Evolutionary conservation across 2,329 filamentous ascomycete species (phyloP).

Genomic region (Aurifilum marmelostoma): DNA sequence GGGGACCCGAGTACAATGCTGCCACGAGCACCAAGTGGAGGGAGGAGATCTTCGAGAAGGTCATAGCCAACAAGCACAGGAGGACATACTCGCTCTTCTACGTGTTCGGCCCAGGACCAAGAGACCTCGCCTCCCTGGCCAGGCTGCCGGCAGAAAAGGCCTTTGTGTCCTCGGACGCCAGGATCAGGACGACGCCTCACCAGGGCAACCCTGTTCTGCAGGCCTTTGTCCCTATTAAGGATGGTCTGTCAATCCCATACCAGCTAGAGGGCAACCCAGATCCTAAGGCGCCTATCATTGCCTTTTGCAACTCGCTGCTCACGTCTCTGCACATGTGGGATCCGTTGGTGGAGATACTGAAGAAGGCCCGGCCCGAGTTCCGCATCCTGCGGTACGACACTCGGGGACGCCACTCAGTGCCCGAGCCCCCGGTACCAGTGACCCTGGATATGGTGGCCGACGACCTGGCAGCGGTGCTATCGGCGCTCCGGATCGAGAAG

Average conservation of each 20-base stretch:
- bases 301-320: constrained; percentile 80
- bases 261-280: constrained; percentile 73
- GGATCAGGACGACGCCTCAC: constrained; percentile 58
- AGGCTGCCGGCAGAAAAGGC: constrained; percentile 48
- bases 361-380: constrained; percentile 62
- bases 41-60: constrained; percentile 59
- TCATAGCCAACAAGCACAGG: constrained; percentile 59
- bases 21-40: constrained; percentile 66
- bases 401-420: constrained; percentile 65
- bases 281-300: constrained; percentile 69
- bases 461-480: constrained; percentile 69
- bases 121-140: constrained; percentile 65
- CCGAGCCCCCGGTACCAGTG: constrained; percentile 52
- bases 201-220: constrained; percentile 56
- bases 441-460: constrained; percentile 68
- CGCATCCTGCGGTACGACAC: constrained; percentile 78
- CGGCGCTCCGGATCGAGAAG: constrained; percentile 68
- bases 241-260: constrained; percentile 72
- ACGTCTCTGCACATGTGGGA: constrained; percentile 84
- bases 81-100: constrained; percentile 75
- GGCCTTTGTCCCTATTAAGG: constrained; percentile 69
- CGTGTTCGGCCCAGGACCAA: constrained; percentile 74
- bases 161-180: constrained; percentile 59
- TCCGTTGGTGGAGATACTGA: constrained; percentile 66
- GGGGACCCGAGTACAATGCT: constrained; percentile 65